phyloP scores from a whole-genome alignment of 352 stramenopile genomes.

The Pythium phragmiticola region DNA sequence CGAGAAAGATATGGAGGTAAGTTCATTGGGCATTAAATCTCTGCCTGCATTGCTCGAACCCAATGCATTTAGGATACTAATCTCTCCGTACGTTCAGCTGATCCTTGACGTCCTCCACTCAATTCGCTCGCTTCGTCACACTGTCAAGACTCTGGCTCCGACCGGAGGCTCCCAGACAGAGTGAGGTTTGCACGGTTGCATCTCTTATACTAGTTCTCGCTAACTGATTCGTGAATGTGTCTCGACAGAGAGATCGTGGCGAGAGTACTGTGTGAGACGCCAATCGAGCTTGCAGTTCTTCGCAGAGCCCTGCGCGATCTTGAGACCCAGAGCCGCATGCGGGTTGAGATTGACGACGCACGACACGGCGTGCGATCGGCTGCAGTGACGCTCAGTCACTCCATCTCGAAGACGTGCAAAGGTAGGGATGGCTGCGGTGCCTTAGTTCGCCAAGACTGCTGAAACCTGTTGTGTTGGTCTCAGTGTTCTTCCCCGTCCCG shows the following conservation, averaged over 20 bases:
- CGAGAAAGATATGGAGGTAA: slow-evolving; percentile 27
- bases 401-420: slow-evolving; percentile 32
- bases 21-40: neutral
- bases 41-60: neutral
- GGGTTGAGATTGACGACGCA: slow-evolving; percentile 5
- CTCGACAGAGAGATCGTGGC: slow-evolving; percentile 14
- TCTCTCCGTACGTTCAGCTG: slow-evolving; percentile 33
- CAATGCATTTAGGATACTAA: neutral
- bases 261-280: slow-evolving; percentile 4
- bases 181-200: slow-evolving; percentile 3
- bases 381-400: slow-evolving; percentile 24
- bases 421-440: slow-evolving; percentile 6
- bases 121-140: slow-evolving; percentile 91
- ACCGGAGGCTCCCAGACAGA: slow-evolving; percentile 28
- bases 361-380: neutral
- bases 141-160: slow-evolving; percentile 66
- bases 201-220: neutral
- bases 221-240: neutral
- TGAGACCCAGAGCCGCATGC: slow-evolving; percentile 21
- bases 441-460: neutral
- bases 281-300: slow-evolving; percentile 15
- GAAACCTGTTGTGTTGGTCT: neutral
- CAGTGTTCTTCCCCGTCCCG: slow-evolving; percentile 67
- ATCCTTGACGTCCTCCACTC: slow-evolving; percentile 90
- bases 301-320: slow-evolving; percentile 15